Base-by-base conservation (phyloP, 2,329 filamentous ascomycete species). In the Phaeophleospora eucalypticola region DNA sequence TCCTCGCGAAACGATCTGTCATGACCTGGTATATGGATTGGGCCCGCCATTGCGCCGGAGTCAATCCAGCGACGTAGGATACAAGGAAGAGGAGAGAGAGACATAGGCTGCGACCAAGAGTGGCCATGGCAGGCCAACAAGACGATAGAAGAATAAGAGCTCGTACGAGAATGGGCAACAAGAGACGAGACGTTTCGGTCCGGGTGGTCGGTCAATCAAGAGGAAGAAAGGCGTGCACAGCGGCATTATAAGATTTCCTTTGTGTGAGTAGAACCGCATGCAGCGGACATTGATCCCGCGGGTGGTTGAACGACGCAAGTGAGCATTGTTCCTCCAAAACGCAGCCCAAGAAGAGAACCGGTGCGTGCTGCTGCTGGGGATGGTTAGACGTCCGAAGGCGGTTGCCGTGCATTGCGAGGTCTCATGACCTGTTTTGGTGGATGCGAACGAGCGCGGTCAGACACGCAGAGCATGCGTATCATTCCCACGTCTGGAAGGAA, bases 21-120 rank as follows among this genome's bases (percentile, higher is more conserved):
- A 82, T 63, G 32, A 76, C 72, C 65, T 81, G 79, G 60, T 82
- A 82, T 45, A 81, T 80, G 36, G 74, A 78, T 45, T 74, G 73
- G 19, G 70, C 68, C 58, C 76, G 77, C 43, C 48, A 51, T 51
- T 51, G 27, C 36, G 43, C 43, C 24, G 45, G 45, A 42, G 36
- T 45, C 12, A 40, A 45, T 21, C 37, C 43, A n/a, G 18, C 21
- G 4, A 37, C 36, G 17, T 16, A 36, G 15, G 39, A 21, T 19
- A 37, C 41, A 17, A 34, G 15, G n/a, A 40, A 40, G 21, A 18
- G 21, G 24, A 45, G 16, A 17, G 40, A 40, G 2, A 39, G n/a
- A 35, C 38, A 45, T 36, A 45, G 40, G 17, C 6, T 7, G 6
- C 24, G 24, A 29, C 24, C 24, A 12, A 12, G 6, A 29, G 24